Base-by-base conservation (phyloP, 805 yeast species). In the Ogataea salicorniae region DNA sequence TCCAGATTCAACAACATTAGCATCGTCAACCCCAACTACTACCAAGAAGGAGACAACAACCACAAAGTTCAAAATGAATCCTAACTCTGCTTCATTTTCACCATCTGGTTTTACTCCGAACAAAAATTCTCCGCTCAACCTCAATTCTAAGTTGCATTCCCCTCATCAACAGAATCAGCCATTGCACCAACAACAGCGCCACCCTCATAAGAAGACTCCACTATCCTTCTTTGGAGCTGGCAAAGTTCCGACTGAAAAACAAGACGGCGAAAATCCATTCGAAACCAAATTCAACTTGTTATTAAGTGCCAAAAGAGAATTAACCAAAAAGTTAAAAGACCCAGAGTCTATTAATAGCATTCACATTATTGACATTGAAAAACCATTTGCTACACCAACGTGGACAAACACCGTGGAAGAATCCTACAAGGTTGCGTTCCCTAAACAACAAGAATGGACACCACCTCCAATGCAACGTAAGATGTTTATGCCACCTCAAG, bases 371-470 rank as follows among this genome's bases (percentile, higher is more conserved):
- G 56, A 65, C 20, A 70, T 83, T 50, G 90, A 83, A 54, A 79
- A 72, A 56, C 81, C 94, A 6, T 87, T 77, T 62, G 72, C 73
- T 37, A 83, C 92, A 9, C 95, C 95, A 44, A 83, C 91, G 0
- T 87, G 95, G 95, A 72, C 74, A 20, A 68, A 75, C 42, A 79
- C 81, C 2, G 34, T 38, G 6, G 60, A 57, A n/a, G 81, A 77
- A 48, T 72, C 84, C 2, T 79, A 80, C 64, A 75, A 72, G 46
- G 65, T 70, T 16, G 62, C 77, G 37, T 80, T 81, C 65, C 77
- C 82, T 2, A 71, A 46, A 55, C 63, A 45, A 50, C 60, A 59
- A 7, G 70, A 69, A 45, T 62, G 55, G 50, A 49, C 54, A 29
- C 48, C 53, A 3, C 55, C 63, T n/a, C 53, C 55, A 16, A 45